Base-by-base conservation (phyloP, 352 stramenopile species). In the Plasmopara muralis region DNA sequence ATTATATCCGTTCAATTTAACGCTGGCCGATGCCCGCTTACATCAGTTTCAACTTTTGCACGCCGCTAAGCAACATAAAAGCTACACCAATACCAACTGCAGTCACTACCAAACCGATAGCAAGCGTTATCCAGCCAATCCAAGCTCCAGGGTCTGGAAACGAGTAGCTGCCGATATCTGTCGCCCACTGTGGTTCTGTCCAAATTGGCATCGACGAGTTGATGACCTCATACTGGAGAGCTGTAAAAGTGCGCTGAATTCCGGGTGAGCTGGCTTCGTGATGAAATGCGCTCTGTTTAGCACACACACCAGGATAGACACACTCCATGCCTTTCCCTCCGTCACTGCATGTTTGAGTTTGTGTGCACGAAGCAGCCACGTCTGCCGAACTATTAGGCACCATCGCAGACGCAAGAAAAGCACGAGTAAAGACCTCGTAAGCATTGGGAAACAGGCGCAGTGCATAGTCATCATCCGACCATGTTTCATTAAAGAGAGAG, bases 21-120 rank as follows among this genome's bases (percentile, higher is more conserved):
- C 0, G 7, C 12, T 4, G 37, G 14, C 14, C 6, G 12, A 16
- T 41, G 1, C 55, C 42, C 43, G 31, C 44, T 54, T 88, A 93
- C 53, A 93, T 64, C 5, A 93, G 72, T 55, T 93, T 93, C 64
- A 87, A 77, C 63, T 93, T 93, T 46, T 88, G 70, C 29, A 93
- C 77, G 46, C 75, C 72, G 5, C 57, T 43, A 16, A 93, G 57
- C 33, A 90, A 59, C 57, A 78, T 58, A n/a, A 66, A 64, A 15
- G 82, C 66, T 9, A 73, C 34, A 10, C 73, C 50, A 5, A 71
- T 51, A 34, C 74, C 71, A 47, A 77, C 48, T 20, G 34, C 71
- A 7, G 77, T 75, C 43, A 79, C 57, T 4, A 67, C 66, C 13
- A 77, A 53, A 15, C 79, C 82, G 33, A 82, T 57, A 0, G 62